A percentile compares a stretch with the other conserved stretches of the same genome.
Evolutionary conservation across 768 basidiomycete genomes (phyloP).

Genomic region (Lactarius hengduanensis): DNA sequence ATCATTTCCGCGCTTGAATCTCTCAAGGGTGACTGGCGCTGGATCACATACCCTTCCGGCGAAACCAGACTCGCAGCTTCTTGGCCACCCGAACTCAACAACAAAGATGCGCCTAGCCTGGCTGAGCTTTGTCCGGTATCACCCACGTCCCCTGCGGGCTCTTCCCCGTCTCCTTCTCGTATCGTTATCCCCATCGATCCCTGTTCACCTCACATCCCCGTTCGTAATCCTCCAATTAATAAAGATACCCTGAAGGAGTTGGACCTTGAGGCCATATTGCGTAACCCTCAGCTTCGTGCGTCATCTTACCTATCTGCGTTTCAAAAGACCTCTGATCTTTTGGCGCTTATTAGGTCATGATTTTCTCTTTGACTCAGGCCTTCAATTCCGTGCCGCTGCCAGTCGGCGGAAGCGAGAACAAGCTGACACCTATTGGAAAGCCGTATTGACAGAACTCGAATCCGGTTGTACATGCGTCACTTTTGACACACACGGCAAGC

Average conservation of each 20-base stretch:
- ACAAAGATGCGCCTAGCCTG: conserved; percentile 25
- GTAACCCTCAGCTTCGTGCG: conserved; percentile 89
- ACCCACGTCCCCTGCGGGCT: conserved; percentile 31
- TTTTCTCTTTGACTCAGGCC: conserved; percentile 80
- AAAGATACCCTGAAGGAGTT: conserved; percentile 80
- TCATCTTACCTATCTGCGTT: conserved; percentile 31
- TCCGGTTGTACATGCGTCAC: conserved; percentile 83
- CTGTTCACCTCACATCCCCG: conserved; percentile 57
- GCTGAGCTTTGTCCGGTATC: conserved; percentile 25
- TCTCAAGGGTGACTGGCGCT: conserved; percentile 29
- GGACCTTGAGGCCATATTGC: conserved; percentile 80
- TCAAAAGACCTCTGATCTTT: conserved; percentile 17
- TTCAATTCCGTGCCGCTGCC: conserved; percentile 79
- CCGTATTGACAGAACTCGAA: conserved; percentile 74
- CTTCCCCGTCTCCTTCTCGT: conserved; percentile 29
- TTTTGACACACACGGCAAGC: conserved; percentile 58
- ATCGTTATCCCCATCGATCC: conserved; percentile 43
- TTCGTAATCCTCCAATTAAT: conserved; percentile 74
- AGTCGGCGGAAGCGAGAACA: conserved; percentile 69
- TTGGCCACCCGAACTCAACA: conserved; percentile 30
- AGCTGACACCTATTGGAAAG: conserved; percentile 82
- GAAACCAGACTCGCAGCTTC: conserved; percentile 30
- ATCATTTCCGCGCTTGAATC: conserved; percentile 27
- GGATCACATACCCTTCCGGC: conserved; percentile 28
- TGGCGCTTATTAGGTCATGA: conserved; percentile 64